phyloP scores from a whole-genome alignment of 2,329 filamentous ascomycete species.

The Fusarium metavorans region DNA sequence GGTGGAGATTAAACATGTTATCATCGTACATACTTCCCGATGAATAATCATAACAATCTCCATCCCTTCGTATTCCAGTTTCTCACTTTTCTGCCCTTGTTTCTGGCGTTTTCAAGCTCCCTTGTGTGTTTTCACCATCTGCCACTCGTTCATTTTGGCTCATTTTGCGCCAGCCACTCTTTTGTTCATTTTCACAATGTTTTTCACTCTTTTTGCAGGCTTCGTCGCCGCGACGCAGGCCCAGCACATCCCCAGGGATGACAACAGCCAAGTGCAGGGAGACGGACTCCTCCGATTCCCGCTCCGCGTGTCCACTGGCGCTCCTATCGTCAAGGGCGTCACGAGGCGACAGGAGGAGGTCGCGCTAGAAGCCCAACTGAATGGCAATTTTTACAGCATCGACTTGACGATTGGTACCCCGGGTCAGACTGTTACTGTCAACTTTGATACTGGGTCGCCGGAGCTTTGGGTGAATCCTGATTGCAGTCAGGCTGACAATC shows the following conservation, averaged over 20 bases:
- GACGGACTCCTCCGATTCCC: background rate
- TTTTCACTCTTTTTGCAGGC: background rate
- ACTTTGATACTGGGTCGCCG: constrained; percentile 56
- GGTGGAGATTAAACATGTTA: background rate
- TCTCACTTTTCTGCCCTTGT: background rate
- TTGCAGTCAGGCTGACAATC: constrained; percentile 49
- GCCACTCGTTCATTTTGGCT: background rate
- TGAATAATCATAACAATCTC: background rate
- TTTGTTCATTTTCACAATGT: background rate
- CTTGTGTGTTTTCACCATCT: background rate
- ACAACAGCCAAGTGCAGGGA: background rate
- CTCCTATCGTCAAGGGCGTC: constrained; percentile 42
- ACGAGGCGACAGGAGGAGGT: constrained; percentile 48
- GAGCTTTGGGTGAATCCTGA: constrained; percentile 59
- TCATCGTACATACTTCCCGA: background rate
- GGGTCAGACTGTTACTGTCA: constrained; percentile 52
- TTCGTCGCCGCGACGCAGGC: background rate
- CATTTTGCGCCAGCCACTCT: background rate
- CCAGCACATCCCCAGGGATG: background rate
- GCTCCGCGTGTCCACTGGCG: constrained; percentile 27
- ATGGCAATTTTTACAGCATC: constrained; percentile 54
- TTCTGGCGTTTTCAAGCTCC: background rate
- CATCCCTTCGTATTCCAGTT: background rate
- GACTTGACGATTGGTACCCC: constrained; percentile 54
- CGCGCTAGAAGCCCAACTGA: constrained; percentile 40